Base-by-base conservation (phyloP, 495 filamentous ascomycete genomes). In the Clavariopsis aquatica region DNA sequence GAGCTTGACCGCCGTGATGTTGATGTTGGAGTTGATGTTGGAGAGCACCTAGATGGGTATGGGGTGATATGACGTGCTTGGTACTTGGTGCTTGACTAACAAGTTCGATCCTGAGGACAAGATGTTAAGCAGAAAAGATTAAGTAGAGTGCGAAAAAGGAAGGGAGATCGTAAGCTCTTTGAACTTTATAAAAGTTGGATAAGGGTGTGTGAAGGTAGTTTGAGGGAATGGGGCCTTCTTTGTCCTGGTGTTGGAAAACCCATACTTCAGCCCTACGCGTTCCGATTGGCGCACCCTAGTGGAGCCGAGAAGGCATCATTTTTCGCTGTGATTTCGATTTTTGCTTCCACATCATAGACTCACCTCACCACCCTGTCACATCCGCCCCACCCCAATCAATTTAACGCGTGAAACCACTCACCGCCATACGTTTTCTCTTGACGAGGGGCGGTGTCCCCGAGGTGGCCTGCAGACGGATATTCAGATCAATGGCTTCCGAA, bases 391-490 rank as follows among this genome's bases (percentile, higher is more conserved):
- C 23, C 41, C 41, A 12, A 10, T 22, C 19, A n/a, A 49, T 26
- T 19, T 41, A n/a, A 1, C 4, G 2, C 20, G 22, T 29, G 13
- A 19, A 23, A 20, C 23, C 3, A 24, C 9, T 47, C 31, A 45
- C 22, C 59, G 47, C 28, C 49, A 62, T 62, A 52, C 59, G 59
- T 26, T 45, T 27, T 13, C 59, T 62, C 13, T 45, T 45, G 10
- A 9, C 28, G 8, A 54, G 60, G 34, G 10, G 24, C 27, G 29
- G 22, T 36, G 17, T 19, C 17, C 20, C 47, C 24, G 29, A 36
- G 19, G 52, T 20, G 52, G 17, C 60, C 22, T 52, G 23, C 15
- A 34, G 24, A 55, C 51, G 52, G 12, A 15, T 57, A 47, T 66
- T 26, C 24, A 38, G 1, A 12, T 17, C 27, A n/a, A 54, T 46